Conservation (phyloP, 176 grass and related monocot genomes). For the sorghum (Sorghum bicolor) region DNA sequence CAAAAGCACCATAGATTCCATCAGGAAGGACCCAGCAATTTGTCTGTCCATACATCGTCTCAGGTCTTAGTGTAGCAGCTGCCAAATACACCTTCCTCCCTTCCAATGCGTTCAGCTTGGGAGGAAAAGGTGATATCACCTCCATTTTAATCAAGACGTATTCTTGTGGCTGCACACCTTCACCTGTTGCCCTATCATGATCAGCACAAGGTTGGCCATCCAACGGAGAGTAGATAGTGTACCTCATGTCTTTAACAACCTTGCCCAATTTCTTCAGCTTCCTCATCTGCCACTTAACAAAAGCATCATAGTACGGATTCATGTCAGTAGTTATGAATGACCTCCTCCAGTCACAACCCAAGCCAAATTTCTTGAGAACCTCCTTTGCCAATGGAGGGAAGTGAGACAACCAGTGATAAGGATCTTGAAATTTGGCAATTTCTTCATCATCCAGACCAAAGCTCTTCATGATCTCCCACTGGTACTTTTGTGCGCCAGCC, state of each 20-base stretch:
- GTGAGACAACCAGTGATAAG: slow-evolving; percentile 58
- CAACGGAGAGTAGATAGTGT: slow-evolving; percentile 77
- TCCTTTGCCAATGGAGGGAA: slow-evolving; percentile 64
- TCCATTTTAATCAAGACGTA: slow-evolving; percentile 87
- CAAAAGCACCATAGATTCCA: slow-evolving; percentile 69
- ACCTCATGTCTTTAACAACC: slow-evolving; percentile 74
- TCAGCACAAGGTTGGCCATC: slow-evolving; percentile 84
- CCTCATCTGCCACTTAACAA: slow-evolving; percentile 82
- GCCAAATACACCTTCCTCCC: slow-evolving; percentile 67
- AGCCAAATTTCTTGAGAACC: slow-evolving; percentile 58
- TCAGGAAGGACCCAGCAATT: slow-evolving; percentile 86
- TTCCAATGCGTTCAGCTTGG: slow-evolving; percentile 60
- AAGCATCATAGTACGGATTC: slow-evolving; percentile 76
- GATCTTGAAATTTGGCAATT: slow-evolving; percentile 68
- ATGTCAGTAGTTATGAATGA: slow-evolving; percentile 73
- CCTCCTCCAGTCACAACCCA: slow-evolving; percentile 71
- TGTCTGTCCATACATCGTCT: slow-evolving; percentile 86
- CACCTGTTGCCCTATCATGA: slow-evolving; percentile 66
- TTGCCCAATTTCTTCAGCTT: slow-evolving; percentile 65
- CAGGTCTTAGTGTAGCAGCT: slow-evolving; percentile 71
- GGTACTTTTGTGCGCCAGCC: slow-evolving; percentile 46
- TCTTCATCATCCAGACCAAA: slow-evolving; percentile 54
- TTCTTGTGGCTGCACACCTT: slow-evolving; percentile 75
- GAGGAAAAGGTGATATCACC: slow-evolving; percentile 55
- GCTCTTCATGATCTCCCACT: slow-evolving; percentile 83